Evolutionary conservation across 805 yeast genomes (phyloP), one percentile per base, ranked within the genome.

Genomic region (Pichia kluyveri): DNA sequence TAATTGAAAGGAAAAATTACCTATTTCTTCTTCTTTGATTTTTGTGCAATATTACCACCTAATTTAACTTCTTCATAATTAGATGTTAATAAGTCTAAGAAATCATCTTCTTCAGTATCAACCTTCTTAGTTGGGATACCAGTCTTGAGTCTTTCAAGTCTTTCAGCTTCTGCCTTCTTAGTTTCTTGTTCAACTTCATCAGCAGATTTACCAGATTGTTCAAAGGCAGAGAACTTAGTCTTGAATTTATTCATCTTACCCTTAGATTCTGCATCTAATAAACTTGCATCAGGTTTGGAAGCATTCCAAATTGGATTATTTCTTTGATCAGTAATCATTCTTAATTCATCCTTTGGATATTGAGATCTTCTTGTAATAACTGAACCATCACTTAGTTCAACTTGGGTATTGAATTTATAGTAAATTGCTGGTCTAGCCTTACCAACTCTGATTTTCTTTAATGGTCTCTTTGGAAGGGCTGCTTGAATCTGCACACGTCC

Each of bases 341-440:
- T 75, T 58, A 86, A 71, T 60, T 93, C 96, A 46, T 77, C 82
- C 58, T 87, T 85, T 11, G 99, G 99, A 51, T 80, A 87, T 54
- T 86, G 95, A 0, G 96, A 80, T 58, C 86, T 76, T 67, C 99
- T 77, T 36, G 70, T 71, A 34, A 89, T 72, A 2, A 95, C 96
- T 31, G 96, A 85, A 2, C 99, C 99, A 63, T 93, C 99, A 55
- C 95, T 83, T 50, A 90, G 74, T 67, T 91, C 96, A n/a, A 93
- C 90, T 37, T 75, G 67, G 32, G 90, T 84, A 54, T 91, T 89
- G 63, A 93, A 93, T 65, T 87, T 87, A 69, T 91, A 78, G 67
- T 87, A 90, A 39, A 93, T 84, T 34, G 96, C 89, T 2, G 98
- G 97, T 67, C 97, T 79, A 17, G 96, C 89, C 63, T 85, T 85